phyloP scores from a whole-genome alignment of 1,139 yeast species.

The Debaryomyces sp. region DNA sequence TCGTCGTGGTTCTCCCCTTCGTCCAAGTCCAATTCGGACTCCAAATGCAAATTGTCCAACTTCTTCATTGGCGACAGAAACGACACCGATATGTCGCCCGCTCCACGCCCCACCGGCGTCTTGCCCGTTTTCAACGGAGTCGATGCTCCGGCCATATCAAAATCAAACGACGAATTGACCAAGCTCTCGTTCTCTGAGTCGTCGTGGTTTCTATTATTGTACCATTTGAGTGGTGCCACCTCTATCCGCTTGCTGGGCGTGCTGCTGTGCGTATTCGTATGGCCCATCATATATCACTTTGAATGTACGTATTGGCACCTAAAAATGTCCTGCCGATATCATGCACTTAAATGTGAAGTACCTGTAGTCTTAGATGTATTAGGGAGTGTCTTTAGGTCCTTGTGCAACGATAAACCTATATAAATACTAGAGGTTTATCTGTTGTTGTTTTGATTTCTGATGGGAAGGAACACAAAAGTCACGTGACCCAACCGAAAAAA shows the following conservation, averaged over 20 bases:
- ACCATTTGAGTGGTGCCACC: constrained; percentile 12
- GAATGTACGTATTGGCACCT: background rate
- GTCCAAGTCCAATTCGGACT: constrained; percentile 7
- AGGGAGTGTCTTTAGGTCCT: background rate
- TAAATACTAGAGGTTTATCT: background rate
- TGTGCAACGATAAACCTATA: background rate
- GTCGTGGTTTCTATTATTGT: constrained; percentile 14
- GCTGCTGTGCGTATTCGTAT: background rate
- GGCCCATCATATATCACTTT: constrained; percentile 3
- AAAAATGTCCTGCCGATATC: background rate
- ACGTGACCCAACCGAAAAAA: background rate
- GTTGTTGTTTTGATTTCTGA: background rate
- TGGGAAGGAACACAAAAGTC: background rate
- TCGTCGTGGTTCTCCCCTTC: constrained; percentile 7
- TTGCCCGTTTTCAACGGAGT: constrained; percentile 30
- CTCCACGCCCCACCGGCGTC: constrained; percentile 11
- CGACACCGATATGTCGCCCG: constrained; percentile 21
- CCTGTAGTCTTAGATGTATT: background rate
- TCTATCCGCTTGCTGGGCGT: constrained; percentile 5
- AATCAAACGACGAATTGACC: constrained; percentile 20
- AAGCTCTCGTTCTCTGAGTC: constrained; percentile 20
- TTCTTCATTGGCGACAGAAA: constrained; percentile 43
- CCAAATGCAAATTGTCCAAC: constrained; percentile 33
- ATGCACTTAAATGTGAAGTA: background rate
- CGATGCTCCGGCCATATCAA: constrained; percentile 34